Evolutionary conservation across 1,284 basidiomycete genomes (phyloP), one percentile per base, ranked within the genome.

Genomic region (Amylostereum chailletii): DNA sequence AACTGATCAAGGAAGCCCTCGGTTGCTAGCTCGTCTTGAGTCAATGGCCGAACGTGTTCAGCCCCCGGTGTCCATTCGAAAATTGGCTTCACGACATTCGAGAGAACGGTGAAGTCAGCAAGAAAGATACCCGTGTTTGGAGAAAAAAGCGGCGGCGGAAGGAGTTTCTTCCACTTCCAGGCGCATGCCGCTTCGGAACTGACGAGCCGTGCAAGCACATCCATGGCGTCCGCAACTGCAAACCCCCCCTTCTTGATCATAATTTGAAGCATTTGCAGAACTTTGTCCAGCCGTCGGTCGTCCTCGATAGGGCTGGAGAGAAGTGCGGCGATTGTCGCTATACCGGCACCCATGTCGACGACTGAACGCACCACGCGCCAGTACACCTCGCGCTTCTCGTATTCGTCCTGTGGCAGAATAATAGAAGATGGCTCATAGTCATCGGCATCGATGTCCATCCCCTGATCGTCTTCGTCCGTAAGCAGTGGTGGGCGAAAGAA

Each of bases 311-410:
- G 50, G 34, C 51, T 49, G 5, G 60, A 70, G 3, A 85, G 68
- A 5, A 81, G 64, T 4, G 74, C 77, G 2, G 71, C 79, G 19
- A 85, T 67, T 3, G 72, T 72, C 7, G 75, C 69, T 3, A 78
- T 64, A 1, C 84, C 85, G 0, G 77, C 73, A 26, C 81, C 79
- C 67, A 77, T 74, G 47, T 83, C 82, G 27, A 81, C 67, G 6
- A 82, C 71, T 26, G 70, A 69, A 41, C 62, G 65, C 39, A 83
- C 64, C 4, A 80, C 49, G 52, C 71, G 75, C 75, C 77, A 81
- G 48, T 68, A 74, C 4, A 65, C 60, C 34, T 73, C 64, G 19
- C 69, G 66, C 11, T 64, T 62, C 29, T 63, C 58, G 46, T 61
- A 57, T 33, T 57, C 62, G 1, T 59, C 57, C 5, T 19, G 19